These are phyloP conservation scores for Exophiala aquamarina DNA, from an alignment of 2,329 filamentous ascomycete genomes.

Conservation along the genomic window DNA sequence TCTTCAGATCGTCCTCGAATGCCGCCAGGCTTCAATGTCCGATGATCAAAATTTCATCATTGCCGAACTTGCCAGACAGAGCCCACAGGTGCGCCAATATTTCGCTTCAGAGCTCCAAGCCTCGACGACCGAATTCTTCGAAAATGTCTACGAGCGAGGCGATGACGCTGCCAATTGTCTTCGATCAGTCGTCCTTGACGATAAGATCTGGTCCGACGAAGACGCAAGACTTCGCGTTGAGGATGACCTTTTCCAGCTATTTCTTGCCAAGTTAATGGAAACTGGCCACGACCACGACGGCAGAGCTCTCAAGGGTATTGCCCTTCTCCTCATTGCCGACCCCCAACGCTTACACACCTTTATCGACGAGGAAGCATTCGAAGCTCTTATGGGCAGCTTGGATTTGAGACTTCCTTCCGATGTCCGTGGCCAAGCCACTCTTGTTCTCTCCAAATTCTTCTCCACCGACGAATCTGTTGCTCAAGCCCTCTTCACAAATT, in stretches of 20 bases:
- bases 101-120: constrained; percentile 44
- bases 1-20: constrained; percentile 42
- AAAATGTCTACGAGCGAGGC: constrained; percentile 49
- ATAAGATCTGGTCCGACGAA: constrained; percentile 44
- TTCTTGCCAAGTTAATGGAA: constrained; percentile 87
- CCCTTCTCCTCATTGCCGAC: constrained; percentile 58
- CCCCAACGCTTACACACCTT: constrained; percentile 48
- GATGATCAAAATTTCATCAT: constrained; percentile 47
- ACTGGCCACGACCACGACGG: constrained; percentile 74
- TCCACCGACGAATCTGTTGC: constrained; percentile 73
- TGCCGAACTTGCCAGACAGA: constrained; percentile 46
- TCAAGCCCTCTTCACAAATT: constrained; percentile 66
- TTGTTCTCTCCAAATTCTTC: constrained; percentile 80
- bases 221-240: constrained; percentile 44
- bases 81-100: constrained; percentile 41
- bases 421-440: constrained; percentile 76
- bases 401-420: constrained; percentile 76
- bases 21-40: constrained; percentile 37
- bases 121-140: constrained; percentile 49
- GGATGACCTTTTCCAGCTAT: constrained; percentile 57
- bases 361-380: constrained; percentile 70
- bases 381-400: constrained; percentile 81
- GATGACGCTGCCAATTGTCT: constrained; percentile 48
- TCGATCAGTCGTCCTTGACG: constrained; percentile 46
- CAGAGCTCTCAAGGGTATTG: constrained; percentile 60